Percentiles rank a stretch among this genome's conserved stretches.
phyloP scores from a whole-genome alignment of 2,329 filamentous ascomycete species.

The Nemania serpens region DNA sequence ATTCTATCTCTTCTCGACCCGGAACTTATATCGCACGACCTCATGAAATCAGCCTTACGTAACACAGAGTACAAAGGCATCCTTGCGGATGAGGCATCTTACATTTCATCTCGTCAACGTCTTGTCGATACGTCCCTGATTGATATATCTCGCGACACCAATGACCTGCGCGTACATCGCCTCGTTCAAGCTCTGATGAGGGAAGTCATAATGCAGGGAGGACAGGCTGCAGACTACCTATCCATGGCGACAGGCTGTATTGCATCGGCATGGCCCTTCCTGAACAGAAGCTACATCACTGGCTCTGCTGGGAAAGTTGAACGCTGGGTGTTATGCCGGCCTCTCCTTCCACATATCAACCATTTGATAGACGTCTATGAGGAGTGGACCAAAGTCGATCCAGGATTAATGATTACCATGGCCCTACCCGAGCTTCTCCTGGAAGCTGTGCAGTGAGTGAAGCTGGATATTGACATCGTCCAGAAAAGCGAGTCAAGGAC shows the following conservation, averaged over 20 bases:
- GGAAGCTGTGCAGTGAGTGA: background rate
- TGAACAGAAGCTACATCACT: background rate
- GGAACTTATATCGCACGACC: background rate
- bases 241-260: background rate
- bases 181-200: background rate
- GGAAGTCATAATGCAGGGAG: background rate
- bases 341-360: background rate
- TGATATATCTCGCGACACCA: background rate
- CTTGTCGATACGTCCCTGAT: background rate
- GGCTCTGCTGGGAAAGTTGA: background rate
- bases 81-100: background rate
- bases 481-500: background rate
- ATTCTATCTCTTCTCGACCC: background rate
- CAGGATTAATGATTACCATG: background rate
- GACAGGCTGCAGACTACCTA: background rate
- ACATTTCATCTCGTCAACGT: background rate
- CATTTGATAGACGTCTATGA: background rate
- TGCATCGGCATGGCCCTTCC: background rate
- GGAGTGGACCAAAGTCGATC: background rate
- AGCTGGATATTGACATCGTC: background rate
- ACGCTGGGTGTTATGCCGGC: background rate
- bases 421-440: background rate
- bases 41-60: background rate
- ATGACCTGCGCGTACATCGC: background rate
- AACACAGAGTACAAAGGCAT: background rate